These are phyloP conservation scores for Liriodendron chinense DNA, from an alignment of 164 flowering plant species.

Conservation along the genomic window DNA sequence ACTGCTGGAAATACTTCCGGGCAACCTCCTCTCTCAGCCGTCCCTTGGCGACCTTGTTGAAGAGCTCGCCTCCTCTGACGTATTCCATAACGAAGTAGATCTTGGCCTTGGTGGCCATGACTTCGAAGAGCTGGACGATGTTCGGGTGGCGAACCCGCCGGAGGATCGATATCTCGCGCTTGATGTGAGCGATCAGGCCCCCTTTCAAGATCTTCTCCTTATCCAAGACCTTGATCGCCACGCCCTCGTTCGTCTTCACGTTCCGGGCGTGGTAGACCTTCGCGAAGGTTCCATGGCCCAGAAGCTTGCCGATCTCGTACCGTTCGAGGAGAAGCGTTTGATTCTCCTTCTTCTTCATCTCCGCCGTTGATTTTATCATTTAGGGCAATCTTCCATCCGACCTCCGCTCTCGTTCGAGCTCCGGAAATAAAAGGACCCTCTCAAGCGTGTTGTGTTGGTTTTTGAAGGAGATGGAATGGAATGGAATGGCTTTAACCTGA, in stretches of 20 bases:
- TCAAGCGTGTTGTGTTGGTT: neutral
- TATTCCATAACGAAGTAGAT: constrained; percentile 45
- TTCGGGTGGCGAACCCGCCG: constrained; percentile 39
- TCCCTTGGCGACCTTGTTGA: constrained; percentile 27
- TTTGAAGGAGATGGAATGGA: neutral
- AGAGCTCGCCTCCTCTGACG: constrained; percentile 36
- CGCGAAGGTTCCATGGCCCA: constrained; percentile 29
- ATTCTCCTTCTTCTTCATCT: constrained; percentile 8
- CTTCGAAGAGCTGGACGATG: constrained; percentile 38
- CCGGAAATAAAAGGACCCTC: neutral
- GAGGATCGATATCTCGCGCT: constrained; percentile 28
- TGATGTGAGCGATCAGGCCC: constrained; percentile 24
- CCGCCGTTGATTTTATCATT: neutral
- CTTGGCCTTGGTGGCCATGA: constrained; percentile 40
- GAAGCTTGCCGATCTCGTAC: constrained; percentile 26
- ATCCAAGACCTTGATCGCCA: constrained; percentile 27
- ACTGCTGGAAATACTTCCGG: constrained; percentile 39
- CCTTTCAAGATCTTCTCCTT: constrained; percentile 33
- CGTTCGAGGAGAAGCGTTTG: constrained; percentile 22
- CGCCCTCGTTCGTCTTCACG: constrained; percentile 15
- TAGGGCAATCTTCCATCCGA: neutral
- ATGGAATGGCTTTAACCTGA: too few species aligned
- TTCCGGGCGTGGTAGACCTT: constrained; percentile 27
- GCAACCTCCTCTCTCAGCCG: constrained; percentile 35
- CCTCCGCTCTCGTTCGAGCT: neutral